Percentiles rank a stretch among this genome's conserved stretches.
Evolutionary conservation across 2,329 filamentous ascomycete genomes (phyloP).

Genomic region (Fusarium udum): DNA sequence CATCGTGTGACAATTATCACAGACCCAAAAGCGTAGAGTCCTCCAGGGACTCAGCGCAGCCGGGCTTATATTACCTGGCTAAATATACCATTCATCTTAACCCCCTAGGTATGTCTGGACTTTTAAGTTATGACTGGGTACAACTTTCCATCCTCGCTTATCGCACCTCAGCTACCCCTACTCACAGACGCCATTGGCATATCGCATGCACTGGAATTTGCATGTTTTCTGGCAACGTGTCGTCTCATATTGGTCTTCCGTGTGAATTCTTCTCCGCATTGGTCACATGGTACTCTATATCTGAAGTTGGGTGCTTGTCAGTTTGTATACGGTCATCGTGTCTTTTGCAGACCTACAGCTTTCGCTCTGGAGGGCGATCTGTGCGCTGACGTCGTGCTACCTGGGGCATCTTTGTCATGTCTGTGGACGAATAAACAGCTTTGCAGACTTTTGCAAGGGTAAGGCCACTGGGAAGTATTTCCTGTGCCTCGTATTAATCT

Average conservation of each 20-base stretch:
- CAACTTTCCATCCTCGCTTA: no score
- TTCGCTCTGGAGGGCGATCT: fast-evolving
- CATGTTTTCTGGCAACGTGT: neutral
- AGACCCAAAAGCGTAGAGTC: no score
- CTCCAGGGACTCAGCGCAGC: no score
- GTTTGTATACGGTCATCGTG: fast-evolving
- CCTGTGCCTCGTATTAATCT: neutral
- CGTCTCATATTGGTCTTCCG: neutral
- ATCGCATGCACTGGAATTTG: fast-evolving
- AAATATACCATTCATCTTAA: no score
- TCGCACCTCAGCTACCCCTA: neutral
- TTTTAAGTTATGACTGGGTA: no score
- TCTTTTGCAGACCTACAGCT: fast-evolving
- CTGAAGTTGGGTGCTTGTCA: fast-evolving
- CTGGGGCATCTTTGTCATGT: fast-evolving
- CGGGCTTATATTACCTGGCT: no score
- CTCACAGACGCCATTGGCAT: neutral
- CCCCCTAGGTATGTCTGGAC: no score
- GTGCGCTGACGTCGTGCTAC: neutral
- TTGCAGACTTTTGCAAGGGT: neutral
- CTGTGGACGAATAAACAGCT: fast-evolving
- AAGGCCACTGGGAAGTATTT: fast-evolving
- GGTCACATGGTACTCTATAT: fast-evolving
- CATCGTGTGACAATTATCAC: no score
- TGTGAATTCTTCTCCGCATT: neutral